Conservation (phyloP, 2,329 filamentous ascomycete species). For the Pseudopithomyces maydicus region DNA sequence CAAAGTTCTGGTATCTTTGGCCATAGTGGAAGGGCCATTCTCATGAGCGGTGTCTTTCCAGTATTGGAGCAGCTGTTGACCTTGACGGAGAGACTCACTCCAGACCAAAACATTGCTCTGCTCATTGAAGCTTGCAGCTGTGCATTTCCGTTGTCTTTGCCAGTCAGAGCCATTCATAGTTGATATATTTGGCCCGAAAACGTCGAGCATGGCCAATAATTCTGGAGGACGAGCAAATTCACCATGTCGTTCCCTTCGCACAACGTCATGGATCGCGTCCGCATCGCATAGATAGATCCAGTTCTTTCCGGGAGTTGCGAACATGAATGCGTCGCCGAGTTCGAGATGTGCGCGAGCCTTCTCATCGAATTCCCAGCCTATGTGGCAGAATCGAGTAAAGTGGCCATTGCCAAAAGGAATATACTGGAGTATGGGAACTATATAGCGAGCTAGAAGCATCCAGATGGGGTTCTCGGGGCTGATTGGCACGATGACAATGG, state of each 20-base stretch:
- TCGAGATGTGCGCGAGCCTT: constrained; percentile 18
- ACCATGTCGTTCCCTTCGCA: constrained; percentile 11
- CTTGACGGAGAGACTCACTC: constrained; percentile 58
- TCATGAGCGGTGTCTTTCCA: constrained; percentile 11
- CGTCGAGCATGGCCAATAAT: constrained; percentile 25
- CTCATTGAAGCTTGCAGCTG: constrained; percentile 17
- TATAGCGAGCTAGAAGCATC: constrained; percentile 15
- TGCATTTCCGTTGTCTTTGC: constrained; percentile 15
- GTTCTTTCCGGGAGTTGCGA: constrained; percentile 22
- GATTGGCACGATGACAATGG: constrained; percentile 14
- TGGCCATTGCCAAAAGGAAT: constrained; percentile 18
- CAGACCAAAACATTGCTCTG: constrained; percentile 16
- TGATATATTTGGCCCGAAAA: constrained; percentile 43
- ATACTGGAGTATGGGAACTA: constrained; percentile 15
- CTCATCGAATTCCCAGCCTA: constrained; percentile 28
- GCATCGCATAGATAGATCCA: constrained; percentile 24
- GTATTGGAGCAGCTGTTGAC: constrained; percentile 30
- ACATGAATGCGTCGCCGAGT: constrained; percentile 18
- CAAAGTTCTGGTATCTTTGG: constrained; percentile 34
- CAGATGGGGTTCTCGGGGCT: constrained; percentile 26
- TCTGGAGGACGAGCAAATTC: constrained; percentile 17
- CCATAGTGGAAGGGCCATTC: constrained; percentile 12
- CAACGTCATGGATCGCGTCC: constrained; percentile 16
- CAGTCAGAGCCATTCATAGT: constrained; percentile 20
- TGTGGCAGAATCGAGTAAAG: constrained; percentile 20